Evolutionary conservation across 2,329 filamentous ascomycete genomes (phyloP).

Genomic region (Zasmidium cellare): DNA sequence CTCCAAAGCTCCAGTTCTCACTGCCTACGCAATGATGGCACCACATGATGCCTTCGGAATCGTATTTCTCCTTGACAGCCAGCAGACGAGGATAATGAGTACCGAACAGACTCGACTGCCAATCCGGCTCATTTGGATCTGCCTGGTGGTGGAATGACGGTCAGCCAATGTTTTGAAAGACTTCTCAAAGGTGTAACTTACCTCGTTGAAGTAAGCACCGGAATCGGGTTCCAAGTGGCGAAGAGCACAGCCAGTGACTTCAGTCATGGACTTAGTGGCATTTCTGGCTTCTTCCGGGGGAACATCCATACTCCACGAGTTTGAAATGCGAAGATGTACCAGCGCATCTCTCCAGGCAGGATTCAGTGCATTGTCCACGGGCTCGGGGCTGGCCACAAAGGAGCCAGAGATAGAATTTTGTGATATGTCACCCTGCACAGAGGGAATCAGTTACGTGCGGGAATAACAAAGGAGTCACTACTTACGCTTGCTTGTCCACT

Average conservation of each 20-base stretch:
- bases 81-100: conserved; percentile 34
- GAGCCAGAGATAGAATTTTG: conserved; percentile 4
- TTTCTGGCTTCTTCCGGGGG: neutral
- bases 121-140: conserved; percentile 36
- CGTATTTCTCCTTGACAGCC: conserved; percentile 33
- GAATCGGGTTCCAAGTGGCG: conserved; percentile 43
- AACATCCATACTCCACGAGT: neutral
- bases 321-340: conserved; percentile 1
- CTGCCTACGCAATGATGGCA: conserved; percentile 19
- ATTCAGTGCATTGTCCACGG: conserved; percentile 3
- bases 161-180: neutral
- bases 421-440: neutral
- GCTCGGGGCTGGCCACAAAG: neutral
- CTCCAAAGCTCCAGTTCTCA: conserved; percentile 12
- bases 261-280: neutral
- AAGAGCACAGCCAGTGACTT: conserved; percentile 32
- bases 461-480: too few relatives aligned
- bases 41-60: conserved; percentile 37
- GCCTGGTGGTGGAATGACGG: conserved; percentile 16
- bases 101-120: conserved; percentile 39
- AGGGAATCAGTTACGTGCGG: neutral
- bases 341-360: conserved; percentile 10
- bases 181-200: neutral
- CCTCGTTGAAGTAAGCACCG: conserved; percentile 51
- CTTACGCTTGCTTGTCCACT: neutral